Base-by-base conservation (phyloP, 1,284 basidiomycete genomes). In the Heterobasidion occidentale region DNA sequence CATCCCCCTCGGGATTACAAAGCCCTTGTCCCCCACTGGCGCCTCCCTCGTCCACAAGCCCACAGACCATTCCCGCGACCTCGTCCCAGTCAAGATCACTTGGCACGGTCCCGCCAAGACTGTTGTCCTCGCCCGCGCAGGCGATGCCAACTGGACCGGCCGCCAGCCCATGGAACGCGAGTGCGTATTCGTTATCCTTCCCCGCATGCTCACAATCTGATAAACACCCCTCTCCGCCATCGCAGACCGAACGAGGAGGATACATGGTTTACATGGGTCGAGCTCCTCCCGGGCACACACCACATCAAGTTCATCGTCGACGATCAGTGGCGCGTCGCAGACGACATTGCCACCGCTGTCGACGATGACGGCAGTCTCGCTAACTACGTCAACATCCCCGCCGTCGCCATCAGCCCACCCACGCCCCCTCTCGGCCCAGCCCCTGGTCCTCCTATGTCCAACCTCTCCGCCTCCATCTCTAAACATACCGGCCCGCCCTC, bases 301-400 rank as follows among this genome's bases (percentile, higher is more conserved):
- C 91, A 96, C 59, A 81, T 98, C 68, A 94, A 95, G 62, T 99
- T 98, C 76, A 84, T 98, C 62, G 93, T 99, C 58, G 97, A 99
- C 70, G 90, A 92, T 58, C 82, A 88, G 53, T 94, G 90, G 87
- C 84, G 88, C 58, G 75, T 86, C 12, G 79, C 86, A 6, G 79
- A 86, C 56, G 86, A 94, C 61, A 80, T 97, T 20, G 90, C 94
- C 8, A 91, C 92, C 1, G 93, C 95, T 1, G 93, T 94, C 36
- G 95, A 98, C 68, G 92, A 94, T 64, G 92, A 97, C 65, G 96
- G 97, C 36, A 91, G 90, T 36, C 77, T 99, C 54, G 94, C 97
- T 62, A 99, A 99, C 74, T 98, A 97, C 70, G 84, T 98, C 58
- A 84, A 88, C 47, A 84, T 80, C 44, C 64, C 71, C 5, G 46